phyloP scores from a whole-genome alignment of 352 stramenopile species.

The Phytophthora aleatoria region DNA sequence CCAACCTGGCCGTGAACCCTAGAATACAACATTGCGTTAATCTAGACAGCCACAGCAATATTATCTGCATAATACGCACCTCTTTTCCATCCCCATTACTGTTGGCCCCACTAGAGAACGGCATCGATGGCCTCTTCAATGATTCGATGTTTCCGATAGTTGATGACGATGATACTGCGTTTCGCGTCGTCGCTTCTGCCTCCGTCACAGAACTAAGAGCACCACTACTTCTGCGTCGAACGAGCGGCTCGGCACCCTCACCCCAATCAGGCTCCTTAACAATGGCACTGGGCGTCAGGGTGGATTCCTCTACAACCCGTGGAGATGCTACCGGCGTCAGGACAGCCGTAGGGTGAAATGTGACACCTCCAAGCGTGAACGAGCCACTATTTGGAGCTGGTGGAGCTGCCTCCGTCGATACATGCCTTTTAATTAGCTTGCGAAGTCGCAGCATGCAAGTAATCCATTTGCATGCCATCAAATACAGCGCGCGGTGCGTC shows the following conservation, averaged over 20 bases:
- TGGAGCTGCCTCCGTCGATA: slow-evolving; percentile 43
- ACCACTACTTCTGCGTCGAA: slow-evolving; percentile 46
- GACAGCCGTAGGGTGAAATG: slow-evolving; percentile 54
- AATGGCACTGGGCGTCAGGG: slow-evolving; percentile 48
- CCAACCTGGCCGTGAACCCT: slow-evolving; percentile 50
- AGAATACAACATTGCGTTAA: slow-evolving; percentile 6
- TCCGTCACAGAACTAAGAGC: slow-evolving; percentile 41
- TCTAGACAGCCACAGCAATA: neutral
- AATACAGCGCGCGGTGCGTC: slow-evolving; percentile 63
- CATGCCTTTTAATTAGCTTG: slow-evolving; percentile 65
- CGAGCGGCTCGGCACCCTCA: slow-evolving; percentile 33
- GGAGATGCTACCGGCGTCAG: slow-evolving; percentile 58
- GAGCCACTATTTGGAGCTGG: slow-evolving; percentile 42
- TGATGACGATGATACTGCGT: slow-evolving; percentile 33
- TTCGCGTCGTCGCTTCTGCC: slow-evolving; percentile 30
- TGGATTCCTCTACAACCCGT: slow-evolving; percentile 33
- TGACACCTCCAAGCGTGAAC: slow-evolving; percentile 54
- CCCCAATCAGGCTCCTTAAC: slow-evolving; percentile 42
- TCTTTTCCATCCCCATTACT: slow-evolving; percentile 41
- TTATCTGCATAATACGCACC: slow-evolving; percentile 31
- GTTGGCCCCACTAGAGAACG: slow-evolving; percentile 14
- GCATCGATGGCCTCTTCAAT: slow-evolving; percentile 24
- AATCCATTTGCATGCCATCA: slow-evolving; percentile 76
- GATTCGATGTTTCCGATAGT: slow-evolving; percentile 31
- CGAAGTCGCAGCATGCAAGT: slow-evolving; percentile 75